These are phyloP conservation scores for Camellia oleifera DNA, from an alignment of 179 eudicot genomes.

Conservation along the genomic window DNA sequence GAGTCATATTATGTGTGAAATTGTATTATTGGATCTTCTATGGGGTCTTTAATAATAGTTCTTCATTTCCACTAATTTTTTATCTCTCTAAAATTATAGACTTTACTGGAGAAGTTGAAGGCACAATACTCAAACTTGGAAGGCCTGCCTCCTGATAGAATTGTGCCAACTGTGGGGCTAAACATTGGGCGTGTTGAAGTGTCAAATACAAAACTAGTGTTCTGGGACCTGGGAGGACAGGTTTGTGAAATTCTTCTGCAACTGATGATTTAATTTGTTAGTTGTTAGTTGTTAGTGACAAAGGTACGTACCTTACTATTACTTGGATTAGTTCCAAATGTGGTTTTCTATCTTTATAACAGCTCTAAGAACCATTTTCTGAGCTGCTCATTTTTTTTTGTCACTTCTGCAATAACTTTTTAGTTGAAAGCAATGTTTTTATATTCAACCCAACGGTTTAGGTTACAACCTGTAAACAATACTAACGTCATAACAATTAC, in stretches of 20 bases:
- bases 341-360: background rate
- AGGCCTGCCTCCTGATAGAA: slow-evolving; percentile 93
- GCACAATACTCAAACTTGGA: slow-evolving; percentile 78
- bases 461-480: background rate
- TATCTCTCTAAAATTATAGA: slow-evolving; percentile 36
- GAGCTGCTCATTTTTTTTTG: background rate
- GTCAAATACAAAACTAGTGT: slow-evolving; percentile 83
- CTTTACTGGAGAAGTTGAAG: slow-evolving; percentile 87
- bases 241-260: slow-evolving; percentile 33
- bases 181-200: slow-evolving; percentile 97
- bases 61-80: background rate
- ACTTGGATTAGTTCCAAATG: background rate
- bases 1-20: too few relatives aligned
- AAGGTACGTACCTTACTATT: background rate
- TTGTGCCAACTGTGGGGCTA: slow-evolving; percentile 98
- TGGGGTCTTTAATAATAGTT: too few relatives aligned
- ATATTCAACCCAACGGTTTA: background rate
- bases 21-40: too few relatives aligned
- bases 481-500: background rate
- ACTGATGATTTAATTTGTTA: background rate
- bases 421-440: too few relatives aligned
- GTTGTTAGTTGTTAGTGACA: background rate
- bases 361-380: slow-evolving; percentile 11
- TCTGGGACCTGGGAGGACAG: slow-evolving; percentile 99
- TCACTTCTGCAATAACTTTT: background rate